Conservation (phyloP, 768 basidiomycete species). For the Hebeloma cylindrosporum region DNA sequence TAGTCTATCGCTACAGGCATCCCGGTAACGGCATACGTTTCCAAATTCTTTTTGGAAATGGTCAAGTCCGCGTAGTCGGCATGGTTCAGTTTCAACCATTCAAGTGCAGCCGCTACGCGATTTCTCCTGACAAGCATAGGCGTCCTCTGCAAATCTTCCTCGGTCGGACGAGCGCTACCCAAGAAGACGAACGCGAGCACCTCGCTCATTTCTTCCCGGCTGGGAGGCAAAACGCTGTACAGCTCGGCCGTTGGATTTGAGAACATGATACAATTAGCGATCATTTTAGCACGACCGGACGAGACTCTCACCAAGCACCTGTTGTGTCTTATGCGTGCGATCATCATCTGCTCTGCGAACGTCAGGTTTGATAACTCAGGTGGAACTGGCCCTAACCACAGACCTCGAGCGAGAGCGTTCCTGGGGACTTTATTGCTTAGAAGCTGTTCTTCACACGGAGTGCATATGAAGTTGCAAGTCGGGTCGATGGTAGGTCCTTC, state of each 20-base stretch:
- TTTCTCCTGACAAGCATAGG: too few relatives aligned
- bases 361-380: constrained; percentile 22
- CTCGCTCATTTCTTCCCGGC: constrained; percentile 22
- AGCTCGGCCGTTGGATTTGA: constrained; percentile 25
- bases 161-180: too few relatives aligned
- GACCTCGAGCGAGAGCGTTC: constrained; percentile 32
- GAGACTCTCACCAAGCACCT: constrained; percentile 28
- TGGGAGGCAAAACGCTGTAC: constrained; percentile 25
- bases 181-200: too few relatives aligned
- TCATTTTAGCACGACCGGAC: constrained; percentile 25
- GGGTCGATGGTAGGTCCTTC: too few relatives aligned
- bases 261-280: constrained; percentile 31
- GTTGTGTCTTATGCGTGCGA: constrained; percentile 26
- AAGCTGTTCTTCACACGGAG: too few relatives aligned
- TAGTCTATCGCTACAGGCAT: neutral
- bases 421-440: too few relatives aligned
- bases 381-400: constrained; percentile 38
- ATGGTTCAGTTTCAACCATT: too few relatives aligned
- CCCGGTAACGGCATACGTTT: neutral
- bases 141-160: too few relatives aligned
- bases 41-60: neutral
- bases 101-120: too few relatives aligned
- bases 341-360: constrained; percentile 28
- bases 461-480: too few relatives aligned
- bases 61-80: too few relatives aligned